Percentiles rank a stretch among this genome's conserved stretches.
Conservation (phyloP, 371 early-diverging fungal species). For the Capillidium heterosporum region DNA sequence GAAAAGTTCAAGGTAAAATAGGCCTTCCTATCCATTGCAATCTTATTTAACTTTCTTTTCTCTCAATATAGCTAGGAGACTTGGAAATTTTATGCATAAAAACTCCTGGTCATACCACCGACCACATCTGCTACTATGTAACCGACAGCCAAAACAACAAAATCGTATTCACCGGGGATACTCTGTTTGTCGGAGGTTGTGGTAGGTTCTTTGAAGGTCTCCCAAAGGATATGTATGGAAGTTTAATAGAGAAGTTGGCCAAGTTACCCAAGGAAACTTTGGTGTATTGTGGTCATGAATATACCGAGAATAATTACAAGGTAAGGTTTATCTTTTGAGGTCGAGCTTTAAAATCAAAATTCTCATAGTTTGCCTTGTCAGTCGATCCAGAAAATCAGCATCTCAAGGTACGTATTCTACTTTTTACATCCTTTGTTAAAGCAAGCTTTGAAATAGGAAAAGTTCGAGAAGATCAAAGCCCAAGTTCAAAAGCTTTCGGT, state of each 20-base stretch:
- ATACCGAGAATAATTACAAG: constrained; percentile 48
- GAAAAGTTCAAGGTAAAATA: constrained; percentile 54
- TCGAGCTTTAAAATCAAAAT: neutral
- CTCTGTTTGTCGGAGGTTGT: constrained; percentile 34
- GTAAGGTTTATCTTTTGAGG: constrained; percentile 7
- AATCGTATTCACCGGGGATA: constrained; percentile 12
- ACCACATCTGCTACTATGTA: constrained; percentile 72
- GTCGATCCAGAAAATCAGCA: constrained; percentile 37
- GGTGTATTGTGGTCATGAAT: constrained; percentile 89
- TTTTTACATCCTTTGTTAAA: constrained; percentile 8
- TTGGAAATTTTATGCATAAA: constrained; percentile 25
- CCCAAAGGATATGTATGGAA: constrained; percentile 60
- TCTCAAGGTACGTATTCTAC: constrained; percentile 12
- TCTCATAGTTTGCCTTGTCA: constrained; percentile 24
- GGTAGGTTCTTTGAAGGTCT: constrained; percentile 90
- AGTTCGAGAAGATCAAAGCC: constrained; percentile 37
- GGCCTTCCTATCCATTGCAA: neutral
- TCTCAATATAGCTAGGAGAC: constrained; percentile 7
- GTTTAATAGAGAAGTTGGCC: constrained; percentile 37
- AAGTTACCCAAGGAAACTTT: constrained; percentile 59
- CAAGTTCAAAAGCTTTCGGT: constrained; percentile 33
- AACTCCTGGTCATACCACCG: constrained; percentile 81
- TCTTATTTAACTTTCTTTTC: neutral
- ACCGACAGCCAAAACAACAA: constrained; percentile 18
- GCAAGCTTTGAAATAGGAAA: constrained; percentile 10